These are phyloP conservation scores for Lablab purpureus DNA, from an alignment of 306 rosid species.

Conservation along the genomic window DNA sequence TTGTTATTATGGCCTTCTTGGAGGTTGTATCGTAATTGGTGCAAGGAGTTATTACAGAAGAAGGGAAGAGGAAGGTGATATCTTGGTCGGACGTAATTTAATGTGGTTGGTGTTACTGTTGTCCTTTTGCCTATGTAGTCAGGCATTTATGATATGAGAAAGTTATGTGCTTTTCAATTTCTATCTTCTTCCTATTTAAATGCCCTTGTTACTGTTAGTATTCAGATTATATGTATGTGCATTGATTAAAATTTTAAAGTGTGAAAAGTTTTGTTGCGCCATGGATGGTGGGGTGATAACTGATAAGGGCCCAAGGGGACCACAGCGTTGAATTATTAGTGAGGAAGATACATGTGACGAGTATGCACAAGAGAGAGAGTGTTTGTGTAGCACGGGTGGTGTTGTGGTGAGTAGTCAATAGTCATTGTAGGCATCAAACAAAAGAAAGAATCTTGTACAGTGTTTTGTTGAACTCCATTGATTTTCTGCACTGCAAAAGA, in stretches of 20 bases:
- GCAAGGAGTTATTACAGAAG: conserved; percentile 15
- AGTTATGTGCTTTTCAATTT: conserved; percentile 52
- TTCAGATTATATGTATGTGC: conserved; percentile 37
- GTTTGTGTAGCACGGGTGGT: conserved; percentile 35
- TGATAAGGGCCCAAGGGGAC: conserved; percentile 47
- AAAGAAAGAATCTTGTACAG: conserved; percentile 53
- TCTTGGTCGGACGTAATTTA: conserved; percentile 58
- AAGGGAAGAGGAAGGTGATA: not conserved
- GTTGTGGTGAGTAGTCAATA: conserved; percentile 49
- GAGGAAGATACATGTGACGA: conserved; percentile 32
- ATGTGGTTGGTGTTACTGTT: conserved; percentile 56
- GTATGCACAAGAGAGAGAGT: not conserved
- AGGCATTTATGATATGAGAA: conserved; percentile 70
- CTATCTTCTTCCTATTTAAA: not conserved
- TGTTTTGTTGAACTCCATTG: conserved; percentile 25
- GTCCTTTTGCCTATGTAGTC: conserved; percentile 68
- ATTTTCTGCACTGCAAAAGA: conserved; percentile 33
- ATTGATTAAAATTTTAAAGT: conserved; percentile 8
- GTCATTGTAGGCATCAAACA: conserved; percentile 46
- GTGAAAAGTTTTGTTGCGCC: conserved; percentile 34
- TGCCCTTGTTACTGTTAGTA: not conserved
- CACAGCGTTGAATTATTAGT: conserved; percentile 64
- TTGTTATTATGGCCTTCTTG: conserved; percentile 19
- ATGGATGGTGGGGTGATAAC: conserved; percentile 36
- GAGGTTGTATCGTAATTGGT: conserved; percentile 37